Evolutionary conservation across 176 grass and related monocot species (phyloP).

Genomic region (Eremochloa ophiuroides): DNA sequence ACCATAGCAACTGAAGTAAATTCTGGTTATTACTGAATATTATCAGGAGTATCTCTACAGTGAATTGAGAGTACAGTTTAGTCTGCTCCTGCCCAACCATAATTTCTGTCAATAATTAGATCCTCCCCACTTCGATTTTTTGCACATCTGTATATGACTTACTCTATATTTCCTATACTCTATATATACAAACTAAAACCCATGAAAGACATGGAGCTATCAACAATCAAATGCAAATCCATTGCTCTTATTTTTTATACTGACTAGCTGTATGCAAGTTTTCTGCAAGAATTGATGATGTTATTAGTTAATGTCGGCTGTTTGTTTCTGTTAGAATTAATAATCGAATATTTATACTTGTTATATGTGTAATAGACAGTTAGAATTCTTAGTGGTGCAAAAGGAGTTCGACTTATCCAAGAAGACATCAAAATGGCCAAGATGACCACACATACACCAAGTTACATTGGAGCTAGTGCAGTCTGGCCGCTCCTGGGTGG

Average conservation of each 20-base stretch:
- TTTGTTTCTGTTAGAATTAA: not conserved
- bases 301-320: not conserved
- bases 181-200: slow-evolving; percentile 4
- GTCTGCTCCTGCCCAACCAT: not conserved
- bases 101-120: not conserved
- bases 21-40: not conserved
- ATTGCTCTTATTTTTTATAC: not conserved
- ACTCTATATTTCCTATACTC: not conserved
- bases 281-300: not conserved
- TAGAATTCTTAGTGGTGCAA: slow-evolving; percentile 52
- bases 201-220: not conserved
- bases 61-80: not conserved
- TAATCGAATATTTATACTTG: not conserved
- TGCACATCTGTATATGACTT: not conserved
- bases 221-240: not conserved
- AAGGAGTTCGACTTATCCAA: slow-evolving; percentile 69
- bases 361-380: slow-evolving; percentile 38
- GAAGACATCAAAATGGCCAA: slow-evolving; percentile 82
- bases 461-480: slow-evolving; percentile 62
- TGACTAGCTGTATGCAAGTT: slow-evolving; percentile 4
- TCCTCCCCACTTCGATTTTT: not conserved
- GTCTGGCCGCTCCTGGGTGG: slow-evolving; percentile 77
- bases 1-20: not conserved
- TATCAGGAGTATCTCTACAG: not conserved
- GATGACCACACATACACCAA: slow-evolving; percentile 68